Evolutionary conservation across 1,284 basidiomycete species (phyloP), one percentile per base, ranked within the genome.

Genomic region (Leccinum subatratum): DNA sequence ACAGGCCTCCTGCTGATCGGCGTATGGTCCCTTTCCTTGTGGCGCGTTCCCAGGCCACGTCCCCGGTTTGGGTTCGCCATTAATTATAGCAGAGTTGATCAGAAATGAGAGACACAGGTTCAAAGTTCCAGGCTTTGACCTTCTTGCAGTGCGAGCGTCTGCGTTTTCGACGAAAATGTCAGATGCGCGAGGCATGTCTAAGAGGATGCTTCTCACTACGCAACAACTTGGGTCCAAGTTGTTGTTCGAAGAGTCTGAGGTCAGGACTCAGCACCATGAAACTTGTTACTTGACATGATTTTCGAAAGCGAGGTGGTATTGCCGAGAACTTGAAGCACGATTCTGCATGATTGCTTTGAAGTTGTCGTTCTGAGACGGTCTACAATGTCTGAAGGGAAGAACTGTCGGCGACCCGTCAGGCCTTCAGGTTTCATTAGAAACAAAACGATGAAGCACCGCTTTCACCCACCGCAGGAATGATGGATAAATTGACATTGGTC

Each of bases 181-280:
- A 25, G 25, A 25, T 25, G 25, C 25, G 25, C 25, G 25, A 25
- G 25, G 25, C 25, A 25, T 25, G 25, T 25, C 25, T 25, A 25
- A 25, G 25, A 25, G 25, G 3, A 25, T 25, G 25, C 25, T 3
- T 25, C 25, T 25, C 25, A 25, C 25, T 25, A 25, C 25, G 25
- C 25, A 25, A 25, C 25, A 98, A 99, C 78, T 99, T 99, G 72
- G 84, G 4, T 97, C 97, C 37, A 98, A 82, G 76, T 99, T 98
- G 67, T 85, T 85, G 81, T 97, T 98, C n/a, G 69, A 66, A n/a
- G 86, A 86, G 71, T 92, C 90, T 0, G 84, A 80, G 0, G 86
- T 85, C 63, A 91, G 75, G 60, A 98, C 90, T 85, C 63, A 91
- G 75, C 61, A 98, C 90, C 87, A 98, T 89, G 74, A 98, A 89